Conservation (phyloP, 1,139 yeast genomes). For the Arxiozyma heterogenica region DNA sequence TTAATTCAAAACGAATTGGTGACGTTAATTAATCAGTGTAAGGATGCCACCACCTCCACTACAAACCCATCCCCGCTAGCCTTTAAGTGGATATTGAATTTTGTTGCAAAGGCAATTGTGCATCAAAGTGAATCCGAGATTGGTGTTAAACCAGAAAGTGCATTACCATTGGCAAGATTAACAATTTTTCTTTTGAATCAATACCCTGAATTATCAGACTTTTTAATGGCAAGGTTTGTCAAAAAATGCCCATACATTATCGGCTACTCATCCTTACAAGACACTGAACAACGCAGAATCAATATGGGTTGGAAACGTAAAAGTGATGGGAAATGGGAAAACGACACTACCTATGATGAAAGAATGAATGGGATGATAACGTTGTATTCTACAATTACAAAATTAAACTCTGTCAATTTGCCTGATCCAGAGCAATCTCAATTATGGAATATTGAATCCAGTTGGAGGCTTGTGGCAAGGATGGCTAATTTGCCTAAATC, state of each 20-base stretch:
- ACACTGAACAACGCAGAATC: slow-evolving; percentile 72
- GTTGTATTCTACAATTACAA: slow-evolving; percentile 66
- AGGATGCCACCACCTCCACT: slow-evolving; percentile 9
- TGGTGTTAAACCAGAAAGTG: slow-evolving; percentile 66
- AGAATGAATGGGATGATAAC: slow-evolving; percentile 79
- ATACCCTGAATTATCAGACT: slow-evolving; percentile 60
- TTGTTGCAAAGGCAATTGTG: slow-evolving; percentile 73
- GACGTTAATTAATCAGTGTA: slow-evolving; percentile 40
- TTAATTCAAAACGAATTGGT: slow-evolving; percentile 45
- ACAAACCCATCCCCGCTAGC: slow-evolving; percentile 37
- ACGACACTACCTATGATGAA: slow-evolving; percentile 66
- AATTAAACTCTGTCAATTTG: slow-evolving; percentile 29
- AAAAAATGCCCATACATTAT: slow-evolving; percentile 86
- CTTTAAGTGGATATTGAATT: slow-evolving; percentile 67
- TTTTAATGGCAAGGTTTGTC: slow-evolving; percentile 68
- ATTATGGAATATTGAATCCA: slow-evolving; percentile 43
- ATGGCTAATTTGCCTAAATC: slow-evolving; percentile 47
- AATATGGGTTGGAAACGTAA: slow-evolving; percentile 83
- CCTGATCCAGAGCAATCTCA: slow-evolving; percentile 26
- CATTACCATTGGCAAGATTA: slow-evolving; percentile 69
- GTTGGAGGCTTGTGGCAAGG: slow-evolving; percentile 71
- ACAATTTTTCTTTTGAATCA: slow-evolving; percentile 45
- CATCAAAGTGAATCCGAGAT: slow-evolving; percentile 93
- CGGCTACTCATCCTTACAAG: slow-evolving; percentile 66
- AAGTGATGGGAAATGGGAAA: slow-evolving; percentile 65